phyloP scores from a whole-genome alignment of 345 rosid species.

The Kandelia obovata region DNA sequence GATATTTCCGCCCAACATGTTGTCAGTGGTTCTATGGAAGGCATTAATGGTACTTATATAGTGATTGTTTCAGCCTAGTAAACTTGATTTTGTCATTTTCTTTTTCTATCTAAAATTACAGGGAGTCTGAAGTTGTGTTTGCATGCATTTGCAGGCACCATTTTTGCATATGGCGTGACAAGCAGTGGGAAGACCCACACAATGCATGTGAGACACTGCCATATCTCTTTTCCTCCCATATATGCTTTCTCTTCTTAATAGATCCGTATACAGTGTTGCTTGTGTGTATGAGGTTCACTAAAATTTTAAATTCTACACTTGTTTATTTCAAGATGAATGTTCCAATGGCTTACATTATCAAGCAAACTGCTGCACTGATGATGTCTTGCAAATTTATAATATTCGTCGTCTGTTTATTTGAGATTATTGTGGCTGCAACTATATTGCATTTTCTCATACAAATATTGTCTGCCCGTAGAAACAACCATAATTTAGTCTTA shows the following conservation, averaged over 20 bases:
- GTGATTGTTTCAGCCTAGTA: slow-evolving; percentile 9
- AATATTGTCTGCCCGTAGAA: no score
- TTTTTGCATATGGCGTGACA: slow-evolving; percentile 98
- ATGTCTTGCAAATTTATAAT: neutral
- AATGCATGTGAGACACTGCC: slow-evolving; percentile 78
- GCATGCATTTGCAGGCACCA: slow-evolving; percentile 61
- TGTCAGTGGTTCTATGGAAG: slow-evolving; percentile 95
- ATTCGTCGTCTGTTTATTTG: neutral
- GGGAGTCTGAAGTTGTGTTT: slow-evolving; percentile 20
- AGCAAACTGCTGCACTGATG: neutral
- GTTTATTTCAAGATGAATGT: no score
- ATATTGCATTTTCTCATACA: no score
- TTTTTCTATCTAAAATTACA: slow-evolving; percentile 3
- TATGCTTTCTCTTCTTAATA: neutral
- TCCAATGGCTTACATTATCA: no score
- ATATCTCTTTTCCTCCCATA: neutral
- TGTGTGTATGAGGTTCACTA: no score
- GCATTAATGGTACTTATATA: slow-evolving; percentile 65
- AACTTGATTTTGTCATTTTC: slow-evolving; percentile 7
- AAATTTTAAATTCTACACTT: no score
- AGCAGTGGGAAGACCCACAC: slow-evolving; percentile 99
- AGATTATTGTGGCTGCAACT: neutral
- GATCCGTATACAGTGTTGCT: no score
- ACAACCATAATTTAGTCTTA: no score
- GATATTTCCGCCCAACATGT: slow-evolving; percentile 98